Percentiles rank a stretch among this genome's conserved stretches.
Conservation (phyloP, 2,329 filamentous ascomycete genomes). For the Penicillium concentricum region DNA sequence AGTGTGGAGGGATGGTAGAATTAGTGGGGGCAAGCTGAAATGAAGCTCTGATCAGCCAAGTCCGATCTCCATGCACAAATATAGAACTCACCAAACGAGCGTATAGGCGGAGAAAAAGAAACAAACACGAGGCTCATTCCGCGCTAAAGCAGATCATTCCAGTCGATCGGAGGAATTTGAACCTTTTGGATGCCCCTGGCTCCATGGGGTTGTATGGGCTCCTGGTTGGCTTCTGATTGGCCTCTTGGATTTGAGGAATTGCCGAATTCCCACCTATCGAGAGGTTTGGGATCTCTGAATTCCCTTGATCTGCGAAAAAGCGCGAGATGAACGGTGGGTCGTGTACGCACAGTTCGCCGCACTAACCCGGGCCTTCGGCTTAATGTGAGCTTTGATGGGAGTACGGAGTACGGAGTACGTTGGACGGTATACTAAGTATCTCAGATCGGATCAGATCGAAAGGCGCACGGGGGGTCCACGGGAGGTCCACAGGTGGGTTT, state of each 20-base stretch:
- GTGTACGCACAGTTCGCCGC: constrained; percentile 3
- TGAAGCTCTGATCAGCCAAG: constrained; percentile 10
- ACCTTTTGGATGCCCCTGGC: constrained; percentile 5
- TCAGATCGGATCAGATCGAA: background rate
- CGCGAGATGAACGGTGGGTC: constrained; percentile 16
- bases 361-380: background rate
- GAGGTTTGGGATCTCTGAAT: background rate
- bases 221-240: background rate
- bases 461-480: too few relatives aligned
- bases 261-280: background rate
- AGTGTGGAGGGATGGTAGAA: background rate
- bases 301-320: constrained; percentile 1
- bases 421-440: background rate
- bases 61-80: background rate
- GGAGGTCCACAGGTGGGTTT: too few relatives aligned
- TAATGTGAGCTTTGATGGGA: background rate
- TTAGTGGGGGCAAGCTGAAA: constrained; percentile 11
- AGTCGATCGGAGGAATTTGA: constrained; percentile 9
- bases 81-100: constrained; percentile 2
- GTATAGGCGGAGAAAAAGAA: constrained; percentile 6
- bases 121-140: constrained; percentile 7
- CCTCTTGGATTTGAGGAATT: background rate
- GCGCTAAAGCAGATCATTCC: constrained; percentile 13
- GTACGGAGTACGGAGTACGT: background rate
- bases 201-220: background rate